Conservation (phyloP, 108 stramenopile species). For the Stephanodiscus triporus region DNA sequence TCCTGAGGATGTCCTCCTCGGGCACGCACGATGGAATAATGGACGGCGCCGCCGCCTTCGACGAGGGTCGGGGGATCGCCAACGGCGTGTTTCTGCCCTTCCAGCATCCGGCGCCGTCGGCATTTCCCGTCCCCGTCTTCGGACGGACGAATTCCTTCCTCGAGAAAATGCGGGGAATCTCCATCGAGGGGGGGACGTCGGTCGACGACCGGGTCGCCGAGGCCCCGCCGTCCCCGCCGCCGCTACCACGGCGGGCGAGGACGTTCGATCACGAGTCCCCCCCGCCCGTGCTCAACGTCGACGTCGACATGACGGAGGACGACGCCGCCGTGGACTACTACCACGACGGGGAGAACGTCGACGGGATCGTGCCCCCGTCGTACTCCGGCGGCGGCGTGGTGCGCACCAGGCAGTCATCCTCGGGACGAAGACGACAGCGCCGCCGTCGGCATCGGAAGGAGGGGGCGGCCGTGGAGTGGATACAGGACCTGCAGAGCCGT, state of each 20-base stretch:
- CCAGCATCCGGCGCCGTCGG: neutral
- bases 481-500: constrained; percentile 29
- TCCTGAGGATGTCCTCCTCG: neutral
- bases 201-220: neutral
- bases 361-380: neutral
- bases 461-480: constrained; percentile 41
- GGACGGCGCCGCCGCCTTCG: neutral
- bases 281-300: constrained; percentile 14
- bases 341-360: neutral
- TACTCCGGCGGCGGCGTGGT: neutral
- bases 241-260: neutral
- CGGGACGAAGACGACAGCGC: constrained; percentile 6
- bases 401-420: constrained; percentile 6
- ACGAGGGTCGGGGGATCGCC: neutral
- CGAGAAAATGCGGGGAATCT: constrained; percentile 20
- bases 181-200: constrained; percentile 14
- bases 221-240: neutral
- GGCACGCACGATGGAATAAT: neutral
- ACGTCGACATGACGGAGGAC: constrained; percentile 7
- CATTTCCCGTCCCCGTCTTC: neutral
- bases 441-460: constrained; percentile 23
- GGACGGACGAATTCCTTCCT: constrained; percentile 22
- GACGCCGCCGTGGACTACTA: neutral
- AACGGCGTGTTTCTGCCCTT: neutral
- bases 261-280: constrained; percentile 12